These are phyloP conservation scores for Barbatosphaeria neglecta DNA, from an alignment of 495 filamentous ascomycete genomes.

Conservation along the genomic window DNA sequence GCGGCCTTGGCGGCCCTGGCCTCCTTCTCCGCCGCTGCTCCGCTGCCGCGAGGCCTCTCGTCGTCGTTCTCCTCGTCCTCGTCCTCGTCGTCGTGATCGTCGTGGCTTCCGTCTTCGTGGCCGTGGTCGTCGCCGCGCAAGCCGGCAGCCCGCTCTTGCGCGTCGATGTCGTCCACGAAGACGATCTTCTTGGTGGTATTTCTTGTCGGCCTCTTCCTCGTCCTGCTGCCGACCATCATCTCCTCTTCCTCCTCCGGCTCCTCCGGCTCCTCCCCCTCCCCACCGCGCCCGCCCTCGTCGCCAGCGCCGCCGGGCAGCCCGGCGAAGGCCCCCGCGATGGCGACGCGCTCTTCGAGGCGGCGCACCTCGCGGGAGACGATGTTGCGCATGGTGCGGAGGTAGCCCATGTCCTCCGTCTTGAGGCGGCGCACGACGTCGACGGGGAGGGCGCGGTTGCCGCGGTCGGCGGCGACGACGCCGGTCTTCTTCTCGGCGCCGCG, in stretches of 20 bases:
- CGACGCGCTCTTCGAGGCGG: conserved; percentile 30
- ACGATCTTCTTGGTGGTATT: no score
- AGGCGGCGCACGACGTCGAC: conserved; percentile 70
- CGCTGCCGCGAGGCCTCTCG: background rate
- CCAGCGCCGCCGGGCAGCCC: conserved; percentile 11
- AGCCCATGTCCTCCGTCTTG: conserved; percentile 93
- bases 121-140: conserved; percentile 37
- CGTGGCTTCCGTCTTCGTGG: conserved; percentile 33
- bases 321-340: conserved; percentile 20
- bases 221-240: conserved; percentile 2
- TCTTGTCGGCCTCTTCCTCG: no score
- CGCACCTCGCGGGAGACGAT: conserved; percentile 33
- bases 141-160: conserved; percentile 15
- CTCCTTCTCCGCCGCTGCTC: conserved; percentile 8
- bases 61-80: conserved; percentile 16
- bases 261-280: conserved; percentile 12
- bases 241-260: conserved; percentile 6
- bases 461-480: conserved; percentile 48
- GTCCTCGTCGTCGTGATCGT: conserved; percentile 32
- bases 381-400: conserved; percentile 57
- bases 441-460: conserved; percentile 48
- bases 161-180: conserved; percentile 26
- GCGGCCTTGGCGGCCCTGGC: no score
- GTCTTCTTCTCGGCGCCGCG: conserved; percentile 29
- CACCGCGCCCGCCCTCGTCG: conserved; percentile 16